Conservation (phyloP, 139 green algal genomes). For the Chlorella sp. region DNA sequence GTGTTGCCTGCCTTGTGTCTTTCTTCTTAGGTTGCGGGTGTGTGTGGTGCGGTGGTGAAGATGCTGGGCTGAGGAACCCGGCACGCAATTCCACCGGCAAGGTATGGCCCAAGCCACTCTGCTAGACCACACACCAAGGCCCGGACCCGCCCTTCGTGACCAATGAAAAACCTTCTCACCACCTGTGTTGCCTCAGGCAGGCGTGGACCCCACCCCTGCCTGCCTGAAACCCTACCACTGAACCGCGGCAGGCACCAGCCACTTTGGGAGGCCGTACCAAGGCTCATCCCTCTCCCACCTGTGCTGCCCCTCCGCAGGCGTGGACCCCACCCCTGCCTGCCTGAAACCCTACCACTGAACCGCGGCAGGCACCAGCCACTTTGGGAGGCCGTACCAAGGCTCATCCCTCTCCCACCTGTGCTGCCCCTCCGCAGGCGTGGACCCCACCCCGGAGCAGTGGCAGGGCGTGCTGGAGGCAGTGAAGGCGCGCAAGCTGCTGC, state of each 20-base stretch:
- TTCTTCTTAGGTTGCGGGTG: too few relatives aligned
- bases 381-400: too few relatives aligned
- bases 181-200: not conserved
- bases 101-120: too few relatives aligned
- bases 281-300: not conserved
- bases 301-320: constrained; percentile 37
- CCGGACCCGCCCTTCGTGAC: too few relatives aligned
- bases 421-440: constrained; percentile 87
- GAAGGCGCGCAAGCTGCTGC: constrained; percentile 76
- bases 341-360: constrained; percentile 94
- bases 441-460: constrained; percentile 97
- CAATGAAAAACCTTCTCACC: not conserved
- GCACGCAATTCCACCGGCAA: too few relatives aligned
- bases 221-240: too few relatives aligned
- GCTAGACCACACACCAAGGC: too few relatives aligned
- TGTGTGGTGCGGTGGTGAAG: too few relatives aligned
- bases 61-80: too few relatives aligned
- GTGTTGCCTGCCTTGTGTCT: not conserved
- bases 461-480: constrained; percentile 66
- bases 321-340: constrained; percentile 96
- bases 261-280: too few relatives aligned
- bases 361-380: constrained; percentile 74
- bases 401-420: not conserved
- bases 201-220: constrained; percentile 95
- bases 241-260: constrained; percentile 84